A percentile compares a stretch with the other conserved stretches of the same genome.
These are phyloP conservation scores for Fraxinus albicans DNA, from an alignment of 305 asterid genomes.

Conservation along the genomic window DNA sequence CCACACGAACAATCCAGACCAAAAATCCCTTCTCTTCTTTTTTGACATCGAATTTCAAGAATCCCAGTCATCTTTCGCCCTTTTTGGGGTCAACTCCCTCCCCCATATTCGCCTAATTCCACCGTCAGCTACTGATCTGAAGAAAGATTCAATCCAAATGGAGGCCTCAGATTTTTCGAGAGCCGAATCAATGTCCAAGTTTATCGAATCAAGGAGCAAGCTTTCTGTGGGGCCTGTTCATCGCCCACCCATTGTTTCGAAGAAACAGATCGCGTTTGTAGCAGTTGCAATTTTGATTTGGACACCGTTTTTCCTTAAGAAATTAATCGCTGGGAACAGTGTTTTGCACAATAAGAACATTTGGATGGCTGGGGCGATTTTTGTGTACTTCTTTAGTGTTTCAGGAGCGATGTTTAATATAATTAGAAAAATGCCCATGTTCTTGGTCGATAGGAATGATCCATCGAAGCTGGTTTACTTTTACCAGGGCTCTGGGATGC, in stretches of 20 bases:
- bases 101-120: conserved; percentile 81
- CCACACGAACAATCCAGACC: conserved; percentile 50
- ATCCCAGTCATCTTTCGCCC: conserved; percentile 58
- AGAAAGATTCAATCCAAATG: conserved; percentile 63
- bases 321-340: conserved; percentile 56
- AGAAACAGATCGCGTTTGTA: conserved; percentile 45
- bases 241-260: conserved; percentile 66
- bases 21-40: conserved; percentile 50
- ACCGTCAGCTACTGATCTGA: conserved; percentile 47
- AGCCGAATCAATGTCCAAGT: conserved; percentile 84
- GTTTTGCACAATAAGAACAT: conserved; percentile 57
- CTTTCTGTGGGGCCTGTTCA: conserved; percentile 53
- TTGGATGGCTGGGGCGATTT: conserved; percentile 81
- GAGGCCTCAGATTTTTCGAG: conserved; percentile 64
- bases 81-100: conserved; percentile 60
- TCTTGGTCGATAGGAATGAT: conserved; percentile 65
- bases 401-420: conserved; percentile 89
- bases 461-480: conserved; percentile 66
- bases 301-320: conserved; percentile 61
- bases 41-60: conserved; percentile 65
- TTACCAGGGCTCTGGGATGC: conserved; percentile 90
- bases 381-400: conserved; percentile 89
- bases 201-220: conserved; percentile 49
- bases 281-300: conserved; percentile 39
- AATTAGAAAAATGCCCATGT: conserved; percentile 88